These are phyloP conservation scores for Epichloe scottii DNA, from an alignment of 2,329 filamentous ascomycete species.

Conservation along the genomic window DNA sequence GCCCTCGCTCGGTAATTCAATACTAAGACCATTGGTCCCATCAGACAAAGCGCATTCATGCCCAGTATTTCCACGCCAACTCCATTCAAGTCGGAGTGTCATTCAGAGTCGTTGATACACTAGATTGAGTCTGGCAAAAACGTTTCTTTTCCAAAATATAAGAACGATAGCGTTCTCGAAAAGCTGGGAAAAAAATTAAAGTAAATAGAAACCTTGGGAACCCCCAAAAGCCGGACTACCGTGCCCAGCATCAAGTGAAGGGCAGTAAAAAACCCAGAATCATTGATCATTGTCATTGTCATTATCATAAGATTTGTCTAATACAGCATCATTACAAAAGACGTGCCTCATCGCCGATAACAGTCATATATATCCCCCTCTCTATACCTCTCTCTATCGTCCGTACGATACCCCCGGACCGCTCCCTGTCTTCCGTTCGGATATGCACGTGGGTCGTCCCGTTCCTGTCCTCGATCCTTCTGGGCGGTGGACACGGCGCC, in stretches of 20 bases:
- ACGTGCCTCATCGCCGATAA: slow-evolving; percentile 2
- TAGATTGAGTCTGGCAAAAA: no score
- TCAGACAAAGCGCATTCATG: not conserved
- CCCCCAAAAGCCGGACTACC: no score
- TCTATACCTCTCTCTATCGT: slow-evolving; percentile 5
- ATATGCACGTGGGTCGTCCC: slow-evolving; percentile 12
- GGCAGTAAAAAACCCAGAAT: no score
- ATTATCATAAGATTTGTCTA: not conserved
- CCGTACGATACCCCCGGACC: slow-evolving; percentile 20
- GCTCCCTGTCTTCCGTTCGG: slow-evolving; percentile 20
- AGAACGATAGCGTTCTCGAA: no score
- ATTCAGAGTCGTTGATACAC: no score
- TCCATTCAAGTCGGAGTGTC: no score
- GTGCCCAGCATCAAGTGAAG: no score
- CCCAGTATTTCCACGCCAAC: not conserved
- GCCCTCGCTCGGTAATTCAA: not conserved
- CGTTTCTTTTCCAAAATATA: no score
- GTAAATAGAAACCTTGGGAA: no score
- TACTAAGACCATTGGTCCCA: not conserved
- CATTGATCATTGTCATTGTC: not conserved
- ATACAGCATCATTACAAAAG: not conserved
- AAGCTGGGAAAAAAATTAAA: no score
- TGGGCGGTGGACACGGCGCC: slow-evolving; percentile 16
- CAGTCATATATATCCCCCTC: slow-evolving; percentile 1
- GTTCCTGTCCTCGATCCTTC: slow-evolving; percentile 18